Evolutionary conservation across 2,329 filamentous ascomycete genomes (phyloP).

Genomic region (Nemania sp.): DNA sequence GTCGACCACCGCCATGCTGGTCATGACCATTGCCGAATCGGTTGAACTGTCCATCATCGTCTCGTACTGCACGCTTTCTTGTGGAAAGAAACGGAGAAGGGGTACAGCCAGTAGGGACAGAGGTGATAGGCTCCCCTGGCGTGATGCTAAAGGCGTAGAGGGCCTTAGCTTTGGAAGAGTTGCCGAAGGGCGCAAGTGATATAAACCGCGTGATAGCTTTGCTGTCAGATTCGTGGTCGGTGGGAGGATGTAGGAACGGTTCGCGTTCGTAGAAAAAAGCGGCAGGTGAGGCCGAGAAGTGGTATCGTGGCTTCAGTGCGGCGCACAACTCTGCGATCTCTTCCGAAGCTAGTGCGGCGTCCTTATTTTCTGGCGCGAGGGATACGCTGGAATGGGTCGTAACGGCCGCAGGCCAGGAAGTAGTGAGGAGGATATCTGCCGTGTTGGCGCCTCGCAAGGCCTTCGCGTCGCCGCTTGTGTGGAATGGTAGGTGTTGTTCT

Average conservation of each 20-base stretch:
- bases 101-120: slow-evolving; percentile 78
- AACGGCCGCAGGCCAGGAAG: slow-evolving; percentile 84
- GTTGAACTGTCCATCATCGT: slow-evolving; percentile 62
- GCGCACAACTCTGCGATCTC: slow-evolving; percentile 83
- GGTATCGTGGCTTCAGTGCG: slow-evolving; percentile 88
- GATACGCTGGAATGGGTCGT: slow-evolving; percentile 74
- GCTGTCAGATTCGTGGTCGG: slow-evolving; percentile 59
- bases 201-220: slow-evolving; percentile 86
- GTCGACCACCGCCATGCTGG: slow-evolving; percentile 58
- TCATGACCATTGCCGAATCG: slow-evolving; percentile 66
- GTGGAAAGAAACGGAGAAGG: slow-evolving; percentile 74
- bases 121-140: slow-evolving; percentile 68
- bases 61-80: slow-evolving; percentile 66
- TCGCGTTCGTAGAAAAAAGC: slow-evolving; percentile 88
- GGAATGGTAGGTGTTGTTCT: slow-evolving; percentile 81
- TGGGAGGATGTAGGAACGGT: slow-evolving; percentile 80
- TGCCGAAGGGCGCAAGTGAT: slow-evolving; percentile 83
- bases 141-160: slow-evolving; percentile 84
- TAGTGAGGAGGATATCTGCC: slow-evolving; percentile 88
- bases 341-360: slow-evolving; percentile 66
- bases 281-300: slow-evolving; percentile 77
- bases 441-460: slow-evolving; percentile 79
- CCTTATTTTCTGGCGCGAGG: slow-evolving; percentile 65
- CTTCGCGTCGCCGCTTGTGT: slow-evolving; percentile 81
- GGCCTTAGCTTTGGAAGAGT: slow-evolving; percentile 80